Conservation (phyloP, 2,329 filamentous ascomycete species). For the Ceratocystis smalleyi region DNA sequence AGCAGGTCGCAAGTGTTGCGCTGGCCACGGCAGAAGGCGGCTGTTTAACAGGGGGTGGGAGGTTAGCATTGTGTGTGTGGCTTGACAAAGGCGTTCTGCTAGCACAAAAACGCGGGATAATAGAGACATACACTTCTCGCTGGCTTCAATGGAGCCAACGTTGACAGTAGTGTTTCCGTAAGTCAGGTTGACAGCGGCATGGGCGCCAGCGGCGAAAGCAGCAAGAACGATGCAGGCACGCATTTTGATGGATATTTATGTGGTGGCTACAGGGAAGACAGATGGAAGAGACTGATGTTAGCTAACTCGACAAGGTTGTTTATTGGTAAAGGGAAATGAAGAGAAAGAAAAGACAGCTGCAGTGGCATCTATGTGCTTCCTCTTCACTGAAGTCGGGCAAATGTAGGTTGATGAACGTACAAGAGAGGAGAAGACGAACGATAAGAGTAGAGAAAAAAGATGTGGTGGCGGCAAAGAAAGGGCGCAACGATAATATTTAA, state of each 20-base stretch:
- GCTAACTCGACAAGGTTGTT: background rate
- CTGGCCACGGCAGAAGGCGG: constrained; percentile 37
- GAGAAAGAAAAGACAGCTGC: too few relatives aligned
- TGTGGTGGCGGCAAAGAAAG: background rate
- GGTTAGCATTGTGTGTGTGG: constrained; percentile 6
- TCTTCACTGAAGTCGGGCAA: too few relatives aligned
- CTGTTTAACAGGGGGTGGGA: constrained; percentile 22
- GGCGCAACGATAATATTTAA: background rate
- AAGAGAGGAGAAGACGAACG: background rate
- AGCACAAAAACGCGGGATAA: background rate
- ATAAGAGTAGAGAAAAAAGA: background rate
- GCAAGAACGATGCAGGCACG: constrained; percentile 13
- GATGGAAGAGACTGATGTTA: background rate
- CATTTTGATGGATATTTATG: constrained; percentile 11
- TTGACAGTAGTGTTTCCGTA: constrained; percentile 16
- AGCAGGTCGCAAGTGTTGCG: constrained; percentile 35
- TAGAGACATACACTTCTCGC: constrained; percentile 14
- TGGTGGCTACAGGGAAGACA: background rate
- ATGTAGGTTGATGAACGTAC: too few relatives aligned
- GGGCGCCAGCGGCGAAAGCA: constrained; percentile 14
- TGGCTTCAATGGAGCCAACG: constrained; percentile 3
- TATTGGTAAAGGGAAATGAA: too few relatives aligned
- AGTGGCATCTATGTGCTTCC: too few relatives aligned
- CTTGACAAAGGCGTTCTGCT: background rate
- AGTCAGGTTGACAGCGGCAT: constrained; percentile 12